Evolutionary conservation across 495 filamentous ascomycete genomes (phyloP).

Genomic region (Trichocladium uniseriatum): DNA sequence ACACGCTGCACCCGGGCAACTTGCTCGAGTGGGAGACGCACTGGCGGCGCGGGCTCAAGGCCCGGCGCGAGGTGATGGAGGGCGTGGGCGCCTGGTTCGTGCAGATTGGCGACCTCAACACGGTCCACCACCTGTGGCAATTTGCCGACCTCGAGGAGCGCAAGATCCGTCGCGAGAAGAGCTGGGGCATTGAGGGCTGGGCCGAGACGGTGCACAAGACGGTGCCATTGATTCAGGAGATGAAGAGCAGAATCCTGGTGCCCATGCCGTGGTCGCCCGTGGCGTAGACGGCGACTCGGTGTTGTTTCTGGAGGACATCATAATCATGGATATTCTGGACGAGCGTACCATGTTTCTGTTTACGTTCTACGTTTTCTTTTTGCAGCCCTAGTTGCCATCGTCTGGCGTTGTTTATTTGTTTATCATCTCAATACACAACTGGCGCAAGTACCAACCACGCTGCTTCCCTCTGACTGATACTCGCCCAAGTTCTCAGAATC

Average conservation of each 20-base stretch:
- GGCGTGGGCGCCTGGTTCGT: slow-evolving; percentile 98
- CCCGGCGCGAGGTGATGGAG: slow-evolving; percentile 92
- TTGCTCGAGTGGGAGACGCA: slow-evolving; percentile 97
- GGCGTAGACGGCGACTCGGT: slow-evolving; percentile 38
- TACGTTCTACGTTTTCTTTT: not conserved
- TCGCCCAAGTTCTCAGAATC: no score
- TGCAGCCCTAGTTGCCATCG: not conserved
- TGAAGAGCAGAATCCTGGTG: slow-evolving; percentile 89
- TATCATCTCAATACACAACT: not conserved
- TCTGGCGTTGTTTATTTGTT: not conserved
- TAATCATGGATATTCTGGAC: no score
- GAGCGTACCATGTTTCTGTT: not conserved
- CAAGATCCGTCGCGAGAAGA: slow-evolving; percentile 83
- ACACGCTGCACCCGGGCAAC: slow-evolving; percentile 91
- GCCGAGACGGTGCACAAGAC: slow-evolving; percentile 98
- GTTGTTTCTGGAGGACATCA: not conserved
- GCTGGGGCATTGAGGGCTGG: slow-evolving; percentile 93
- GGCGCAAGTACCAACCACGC: not conserved
- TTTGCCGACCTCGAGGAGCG: slow-evolving; percentile 94
- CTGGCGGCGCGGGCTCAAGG: slow-evolving; percentile 87
- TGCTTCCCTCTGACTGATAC: not conserved
- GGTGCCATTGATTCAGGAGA: slow-evolving; percentile 88
- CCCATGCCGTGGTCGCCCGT: slow-evolving; percentile 96
- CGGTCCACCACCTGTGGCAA: slow-evolving; percentile 97
- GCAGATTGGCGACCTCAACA: slow-evolving; percentile 95